Percentiles rank a stretch among this genome's conserved stretches.
These are phyloP conservation scores for Hygrophorus pudorinus DNA, from an alignment of 768 basidiomycete species.

Conservation along the genomic window DNA sequence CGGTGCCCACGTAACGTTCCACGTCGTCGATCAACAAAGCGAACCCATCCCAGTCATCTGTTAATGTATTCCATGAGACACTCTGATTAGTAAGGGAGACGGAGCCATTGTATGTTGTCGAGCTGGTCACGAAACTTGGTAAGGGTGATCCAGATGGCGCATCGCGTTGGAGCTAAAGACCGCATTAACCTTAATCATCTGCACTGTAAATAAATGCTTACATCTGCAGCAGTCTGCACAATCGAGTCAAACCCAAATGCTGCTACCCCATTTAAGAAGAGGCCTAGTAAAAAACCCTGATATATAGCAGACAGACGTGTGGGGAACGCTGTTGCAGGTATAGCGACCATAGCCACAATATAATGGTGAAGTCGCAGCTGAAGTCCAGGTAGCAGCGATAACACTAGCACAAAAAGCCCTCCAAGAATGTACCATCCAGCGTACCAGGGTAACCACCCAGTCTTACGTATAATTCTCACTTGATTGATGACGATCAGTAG, in stretches of 20 bases:
- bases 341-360: slow-evolving; percentile 60
- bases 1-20: slow-evolving; percentile 61
- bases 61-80: slow-evolving; percentile 45
- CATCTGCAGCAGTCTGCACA: slow-evolving; percentile 63
- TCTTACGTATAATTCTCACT: slow-evolving; percentile 72
- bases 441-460: slow-evolving; percentile 76
- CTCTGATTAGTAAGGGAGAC: slow-evolving; percentile 45
- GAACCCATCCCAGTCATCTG: slow-evolving; percentile 64
- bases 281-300: slow-evolving; percentile 73
- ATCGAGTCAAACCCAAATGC: slow-evolving; percentile 77
- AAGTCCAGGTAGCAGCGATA: slow-evolving; percentile 61
- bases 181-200: background rate
- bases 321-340: slow-evolving; percentile 74
- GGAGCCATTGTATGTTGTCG: slow-evolving; percentile 51
- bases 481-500: slow-evolving; percentile 60
- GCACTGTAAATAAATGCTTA: slow-evolving; percentile 22
- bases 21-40: slow-evolving; percentile 81
- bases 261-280: slow-evolving; percentile 73
- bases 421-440: slow-evolving; percentile 63
- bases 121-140: slow-evolving; percentile 65
- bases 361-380: slow-evolving; percentile 76
- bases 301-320: slow-evolving; percentile 72
- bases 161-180: slow-evolving; percentile 66
- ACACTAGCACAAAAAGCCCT: slow-evolving; percentile 52
- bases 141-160: slow-evolving; percentile 59